A percentile compares a stretch with the other conserved stretches of the same genome.
Evolutionary conservation across 345 rosid genomes (phyloP).

Genomic region (Eucalyptus polybractea): DNA sequence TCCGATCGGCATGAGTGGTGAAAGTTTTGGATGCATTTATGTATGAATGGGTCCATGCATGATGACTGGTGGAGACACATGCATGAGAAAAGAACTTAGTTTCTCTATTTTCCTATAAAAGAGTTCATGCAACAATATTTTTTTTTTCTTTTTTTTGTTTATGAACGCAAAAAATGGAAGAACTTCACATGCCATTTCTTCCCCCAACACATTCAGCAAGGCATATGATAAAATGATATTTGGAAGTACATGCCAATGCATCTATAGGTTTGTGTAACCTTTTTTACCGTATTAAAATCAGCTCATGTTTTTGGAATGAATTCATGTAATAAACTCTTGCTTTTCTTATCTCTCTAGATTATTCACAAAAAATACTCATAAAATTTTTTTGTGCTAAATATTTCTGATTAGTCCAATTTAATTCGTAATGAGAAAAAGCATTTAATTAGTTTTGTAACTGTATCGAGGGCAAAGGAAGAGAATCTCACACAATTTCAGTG

Average conservation of each 20-base stretch:
- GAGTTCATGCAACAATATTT: background rate
- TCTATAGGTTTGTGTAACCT: background rate
- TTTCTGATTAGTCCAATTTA: background rate
- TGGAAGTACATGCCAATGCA: background rate
- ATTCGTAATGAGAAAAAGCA: background rate
- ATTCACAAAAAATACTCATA: background rate
- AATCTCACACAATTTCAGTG: background rate
- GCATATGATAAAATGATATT: background rate
- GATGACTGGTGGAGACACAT: background rate
- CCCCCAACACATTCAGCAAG: background rate
- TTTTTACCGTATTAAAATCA: background rate
- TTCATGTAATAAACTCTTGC: background rate
- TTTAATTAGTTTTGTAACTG: background rate
- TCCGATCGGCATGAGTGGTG: background rate
- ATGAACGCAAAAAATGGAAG: background rate
- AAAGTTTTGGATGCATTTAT: background rate
- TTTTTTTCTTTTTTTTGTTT: background rate
- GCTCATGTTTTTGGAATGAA: background rate
- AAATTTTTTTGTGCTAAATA: background rate
- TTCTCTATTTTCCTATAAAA: background rate
- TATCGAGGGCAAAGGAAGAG: background rate
- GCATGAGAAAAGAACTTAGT: background rate
- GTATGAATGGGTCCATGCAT: background rate
- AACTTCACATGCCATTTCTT: background rate
- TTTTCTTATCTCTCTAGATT: background rate